A percentile compares a stretch with the other conserved stretches of the same genome.
Conservation (phyloP, 1,284 basidiomycete genomes). For the Cerrena zonata region DNA sequence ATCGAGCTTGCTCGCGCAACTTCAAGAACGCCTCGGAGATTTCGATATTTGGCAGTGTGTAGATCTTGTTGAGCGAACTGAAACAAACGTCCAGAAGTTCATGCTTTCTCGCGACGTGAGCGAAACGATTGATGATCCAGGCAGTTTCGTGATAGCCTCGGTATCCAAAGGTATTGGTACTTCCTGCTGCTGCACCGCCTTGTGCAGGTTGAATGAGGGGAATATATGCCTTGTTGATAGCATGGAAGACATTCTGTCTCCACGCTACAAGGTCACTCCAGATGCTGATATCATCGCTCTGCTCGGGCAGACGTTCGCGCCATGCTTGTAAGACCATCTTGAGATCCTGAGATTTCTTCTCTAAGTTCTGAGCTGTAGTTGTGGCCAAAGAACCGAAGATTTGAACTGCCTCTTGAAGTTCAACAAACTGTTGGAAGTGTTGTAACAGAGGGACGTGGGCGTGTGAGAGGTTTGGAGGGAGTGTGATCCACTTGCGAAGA, state of each 20-base stretch:
- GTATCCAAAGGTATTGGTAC: slow-evolving; percentile 84
- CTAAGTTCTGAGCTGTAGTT: slow-evolving; percentile 86
- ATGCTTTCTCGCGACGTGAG: slow-evolving; percentile 98
- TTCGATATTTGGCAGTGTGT: slow-evolving; percentile 98
- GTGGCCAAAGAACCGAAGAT: slow-evolving; percentile 88
- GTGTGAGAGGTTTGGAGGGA: slow-evolving; percentile 81
- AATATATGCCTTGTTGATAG: slow-evolving; percentile 94
- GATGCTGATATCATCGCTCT: slow-evolving; percentile 96
- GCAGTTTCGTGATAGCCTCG: slow-evolving; percentile 99
- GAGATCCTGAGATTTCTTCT: slow-evolving; percentile 90
- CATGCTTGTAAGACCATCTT: slow-evolving; percentile 95
- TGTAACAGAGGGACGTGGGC: slow-evolving; percentile 94
- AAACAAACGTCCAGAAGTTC: slow-evolving; percentile 95
- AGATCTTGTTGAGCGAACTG: slow-evolving; percentile 92
- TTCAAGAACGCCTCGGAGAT: slow-evolving; percentile 99
- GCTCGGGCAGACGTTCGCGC: slow-evolving; percentile 93
- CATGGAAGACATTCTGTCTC: slow-evolving; percentile 88
- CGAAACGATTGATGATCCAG: slow-evolving; percentile 99
- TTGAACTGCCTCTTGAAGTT: slow-evolving; percentile 91
- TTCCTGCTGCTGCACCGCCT: slow-evolving; percentile 45
- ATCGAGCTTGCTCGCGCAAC: slow-evolving; percentile 97
- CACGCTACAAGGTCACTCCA: slow-evolving; percentile 99
- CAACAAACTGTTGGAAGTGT: slow-evolving; percentile 98
- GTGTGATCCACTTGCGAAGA: slow-evolving; percentile 90
- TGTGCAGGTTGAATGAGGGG: slow-evolving; percentile 73